These are phyloP conservation scores for Kitagawia praeruptora DNA, from an alignment of 129 eudicot genomes.

Conservation along the genomic window DNA sequence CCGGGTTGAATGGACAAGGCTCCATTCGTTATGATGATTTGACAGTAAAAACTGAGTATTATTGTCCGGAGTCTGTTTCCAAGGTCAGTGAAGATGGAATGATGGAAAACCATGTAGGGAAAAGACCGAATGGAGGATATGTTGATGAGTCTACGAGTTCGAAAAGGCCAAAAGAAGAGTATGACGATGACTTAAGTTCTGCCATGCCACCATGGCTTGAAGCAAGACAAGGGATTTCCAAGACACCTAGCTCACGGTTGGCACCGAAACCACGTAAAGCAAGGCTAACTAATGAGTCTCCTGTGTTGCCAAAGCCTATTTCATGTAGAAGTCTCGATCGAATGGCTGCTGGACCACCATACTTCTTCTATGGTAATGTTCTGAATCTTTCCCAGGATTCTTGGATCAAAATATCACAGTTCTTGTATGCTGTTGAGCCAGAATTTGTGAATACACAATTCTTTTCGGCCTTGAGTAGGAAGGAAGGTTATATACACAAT, in stretches of 20 bases:
- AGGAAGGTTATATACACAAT: constrained; percentile 85
- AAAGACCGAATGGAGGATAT: constrained; percentile 57
- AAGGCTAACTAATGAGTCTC: constrained; percentile 23
- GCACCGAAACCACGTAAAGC: constrained; percentile 29
- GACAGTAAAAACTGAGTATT: constrained; percentile 49
- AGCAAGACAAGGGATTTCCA: constrained; percentile 30
- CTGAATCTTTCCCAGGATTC: constrained; percentile 51
- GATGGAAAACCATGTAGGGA: constrained; percentile 34
- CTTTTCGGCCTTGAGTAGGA: constrained; percentile 73
- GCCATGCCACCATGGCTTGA: constrained; percentile 23
- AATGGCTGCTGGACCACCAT: constrained; percentile 66
- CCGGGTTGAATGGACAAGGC: constrained; percentile 23
- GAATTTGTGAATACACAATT: constrained; percentile 49
- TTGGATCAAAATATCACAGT: constrained; percentile 77
- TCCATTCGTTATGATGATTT: constrained; percentile 20
- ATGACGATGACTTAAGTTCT: constrained; percentile 32
- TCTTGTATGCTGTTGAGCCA: constrained; percentile 70
- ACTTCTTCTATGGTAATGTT: constrained; percentile 74
- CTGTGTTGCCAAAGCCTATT: constrained; percentile 35
- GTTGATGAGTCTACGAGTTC: constrained; percentile 28
- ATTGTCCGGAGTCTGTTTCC: constrained; percentile 18
- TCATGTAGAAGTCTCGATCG: constrained; percentile 47
- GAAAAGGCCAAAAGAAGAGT: constrained; percentile 66
- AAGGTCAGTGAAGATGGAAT: constrained; percentile 19
- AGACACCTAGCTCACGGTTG: not conserved